These are phyloP conservation scores for Herpetomonas samuelpessoai DNA, from an alignment of 208 protist species.

Conservation along the genomic window DNA sequence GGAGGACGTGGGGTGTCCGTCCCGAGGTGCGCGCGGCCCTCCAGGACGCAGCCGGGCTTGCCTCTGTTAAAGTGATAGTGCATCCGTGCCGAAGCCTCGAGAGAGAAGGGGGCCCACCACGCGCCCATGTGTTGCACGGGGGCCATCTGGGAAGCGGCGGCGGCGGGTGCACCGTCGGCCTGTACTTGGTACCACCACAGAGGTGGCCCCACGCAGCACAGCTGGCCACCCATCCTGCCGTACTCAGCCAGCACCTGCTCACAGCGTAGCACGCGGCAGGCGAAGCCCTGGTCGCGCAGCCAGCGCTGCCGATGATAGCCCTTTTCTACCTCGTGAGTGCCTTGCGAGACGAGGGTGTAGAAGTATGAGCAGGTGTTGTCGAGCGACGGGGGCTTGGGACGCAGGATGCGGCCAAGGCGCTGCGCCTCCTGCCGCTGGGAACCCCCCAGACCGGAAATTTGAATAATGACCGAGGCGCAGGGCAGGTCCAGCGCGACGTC, in stretches of 20 bases:
- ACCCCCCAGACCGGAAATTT: constrained; percentile 96
- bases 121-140: constrained; percentile 20
- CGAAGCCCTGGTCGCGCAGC: constrained; percentile 96
- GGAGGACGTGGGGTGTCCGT: constrained; percentile 26
- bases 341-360: constrained; percentile 98
- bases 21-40: constrained; percentile 24
- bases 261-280: constrained; percentile 78
- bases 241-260: constrained; percentile 51
- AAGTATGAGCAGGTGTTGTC: constrained; percentile 98
- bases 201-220: constrained; percentile 74
- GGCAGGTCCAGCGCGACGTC: constrained; percentile 98
- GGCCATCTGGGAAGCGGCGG: not conserved
- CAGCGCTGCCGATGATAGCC: constrained; percentile 98
- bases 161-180: not conserved
- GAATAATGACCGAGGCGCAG: constrained; percentile 99
- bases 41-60: constrained; percentile 34
- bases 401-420: constrained; percentile 96
- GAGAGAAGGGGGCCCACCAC: constrained; percentile 63
- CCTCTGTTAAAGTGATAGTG: constrained; percentile 59
- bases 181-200: constrained; percentile 80
- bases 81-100: constrained; percentile 34
- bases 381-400: constrained; percentile 89
- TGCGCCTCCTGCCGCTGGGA: constrained; percentile 97
- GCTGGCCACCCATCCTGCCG: constrained; percentile 40
- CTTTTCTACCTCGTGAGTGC: constrained; percentile 97